Conservation (phyloP, 345 rosid genomes). For the Eucalyptus dawsonii region DNA sequence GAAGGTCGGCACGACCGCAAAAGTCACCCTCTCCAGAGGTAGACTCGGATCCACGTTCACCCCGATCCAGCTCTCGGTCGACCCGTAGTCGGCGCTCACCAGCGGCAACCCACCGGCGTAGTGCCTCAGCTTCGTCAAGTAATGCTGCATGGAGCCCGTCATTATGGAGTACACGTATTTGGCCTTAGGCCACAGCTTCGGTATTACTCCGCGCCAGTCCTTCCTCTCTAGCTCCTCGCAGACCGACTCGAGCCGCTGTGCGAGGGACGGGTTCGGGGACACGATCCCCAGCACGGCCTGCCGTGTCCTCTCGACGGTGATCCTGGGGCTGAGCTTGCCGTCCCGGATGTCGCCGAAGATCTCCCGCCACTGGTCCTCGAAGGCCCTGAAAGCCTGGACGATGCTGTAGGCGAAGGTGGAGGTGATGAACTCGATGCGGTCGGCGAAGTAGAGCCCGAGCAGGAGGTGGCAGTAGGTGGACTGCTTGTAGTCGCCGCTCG, state of each 20-base stretch:
- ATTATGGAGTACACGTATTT: constrained; percentile 85
- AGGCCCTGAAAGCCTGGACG: constrained; percentile 64
- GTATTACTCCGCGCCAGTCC: constrained; percentile 52
- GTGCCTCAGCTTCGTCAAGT: constrained; percentile 61
- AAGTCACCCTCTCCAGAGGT: constrained; percentile 66
- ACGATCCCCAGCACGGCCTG: constrained; percentile 47
- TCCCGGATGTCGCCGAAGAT: constrained; percentile 47
- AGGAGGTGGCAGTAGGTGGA: constrained; percentile 88
- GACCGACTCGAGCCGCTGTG: constrained; percentile 24
- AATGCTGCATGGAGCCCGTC: constrained; percentile 91
- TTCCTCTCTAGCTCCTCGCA: constrained; percentile 30
- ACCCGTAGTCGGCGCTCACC: constrained; percentile 85
- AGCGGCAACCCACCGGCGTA: constrained; percentile 61
- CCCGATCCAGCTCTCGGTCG: constrained; percentile 97
- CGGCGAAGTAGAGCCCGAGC: constrained; percentile 55
- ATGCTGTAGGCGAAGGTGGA: constrained; percentile 81
- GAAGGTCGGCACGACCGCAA: constrained; percentile 76
- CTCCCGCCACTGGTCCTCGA: constrained; percentile 76
- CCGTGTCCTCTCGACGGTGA: constrained; percentile 39
- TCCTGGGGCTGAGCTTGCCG: constrained; percentile 42
- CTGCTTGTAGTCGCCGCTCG: constrained; percentile 69
- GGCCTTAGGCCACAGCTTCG: constrained; percentile 78
- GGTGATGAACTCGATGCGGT: constrained; percentile 58
- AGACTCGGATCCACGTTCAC: constrained; percentile 67
- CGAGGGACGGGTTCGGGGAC: constrained; percentile 43